phyloP scores from a whole-genome alignment of 805 yeast genomes.

The Yamadazyma akitaensis region DNA sequence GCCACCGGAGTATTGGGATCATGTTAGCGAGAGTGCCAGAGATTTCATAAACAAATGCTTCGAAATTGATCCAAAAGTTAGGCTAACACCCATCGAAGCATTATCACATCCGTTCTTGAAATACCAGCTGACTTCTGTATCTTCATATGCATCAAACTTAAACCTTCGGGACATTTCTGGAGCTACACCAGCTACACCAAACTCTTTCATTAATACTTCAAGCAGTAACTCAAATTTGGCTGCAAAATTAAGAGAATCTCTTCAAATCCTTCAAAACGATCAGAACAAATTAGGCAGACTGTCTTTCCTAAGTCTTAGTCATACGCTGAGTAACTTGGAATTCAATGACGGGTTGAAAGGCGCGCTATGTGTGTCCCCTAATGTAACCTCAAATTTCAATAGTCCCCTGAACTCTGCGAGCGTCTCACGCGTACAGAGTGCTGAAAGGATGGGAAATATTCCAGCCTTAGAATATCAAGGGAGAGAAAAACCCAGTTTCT shows the following conservation, averaged over 20 bases:
- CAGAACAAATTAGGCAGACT: neutral
- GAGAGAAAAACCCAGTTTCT: neutral
- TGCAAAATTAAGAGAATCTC: conserved; percentile 10
- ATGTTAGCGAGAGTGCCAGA: conserved; percentile 50
- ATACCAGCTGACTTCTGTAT: neutral
- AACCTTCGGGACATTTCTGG: neutral
- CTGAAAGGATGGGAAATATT: neutral
- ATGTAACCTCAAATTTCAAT: conserved; percentile 22
- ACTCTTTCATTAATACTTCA: conserved; percentile 1
- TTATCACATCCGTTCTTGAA: conserved; percentile 10
- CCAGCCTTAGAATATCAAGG: neutral
- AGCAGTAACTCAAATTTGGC: conserved; percentile 10
- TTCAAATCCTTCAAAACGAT: conserved; percentile 4
- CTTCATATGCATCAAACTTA: conserved; percentile 2
- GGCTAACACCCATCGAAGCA: conserved; percentile 41
- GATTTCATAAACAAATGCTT: conserved; percentile 59
- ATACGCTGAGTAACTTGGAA: neutral
- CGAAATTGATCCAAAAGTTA: conserved; percentile 36
- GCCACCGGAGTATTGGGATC: conserved; percentile 56
- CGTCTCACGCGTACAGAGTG: conserved; percentile 12
- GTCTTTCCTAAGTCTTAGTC: neutral
- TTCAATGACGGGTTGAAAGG: conserved; percentile 18
- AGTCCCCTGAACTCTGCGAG: conserved; percentile 17
- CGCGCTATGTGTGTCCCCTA: conserved; percentile 26
- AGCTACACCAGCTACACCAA: conserved; percentile 1